Evolutionary conservation across 2,329 filamentous ascomycete genomes (phyloP).

Genomic region (Calonectria crousiana): DNA sequence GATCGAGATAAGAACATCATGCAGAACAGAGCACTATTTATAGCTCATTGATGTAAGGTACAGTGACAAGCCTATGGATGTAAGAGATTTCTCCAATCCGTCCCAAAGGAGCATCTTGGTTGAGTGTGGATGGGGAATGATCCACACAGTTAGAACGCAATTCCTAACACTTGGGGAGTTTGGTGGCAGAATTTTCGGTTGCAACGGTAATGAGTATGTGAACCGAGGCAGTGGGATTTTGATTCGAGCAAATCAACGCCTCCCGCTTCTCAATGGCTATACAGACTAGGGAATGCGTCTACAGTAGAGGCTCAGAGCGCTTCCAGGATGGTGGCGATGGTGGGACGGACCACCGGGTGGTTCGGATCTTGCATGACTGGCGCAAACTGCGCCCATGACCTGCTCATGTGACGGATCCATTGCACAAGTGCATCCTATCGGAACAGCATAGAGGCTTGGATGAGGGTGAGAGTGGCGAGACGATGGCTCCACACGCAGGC

Average conservation of each 20-base stretch:
- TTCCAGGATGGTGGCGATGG: neutral
- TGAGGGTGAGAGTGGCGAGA: neutral
- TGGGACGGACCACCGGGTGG: conserved; percentile 6
- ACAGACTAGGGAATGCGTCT: neutral
- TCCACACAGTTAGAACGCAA: conserved; percentile 5
- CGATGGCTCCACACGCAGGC: neutral
- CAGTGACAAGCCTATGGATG: neutral
- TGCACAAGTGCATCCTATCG: neutral
- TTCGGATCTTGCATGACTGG: conserved; percentile 4
- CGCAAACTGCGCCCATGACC: neutral
- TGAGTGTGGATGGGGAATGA: neutral
- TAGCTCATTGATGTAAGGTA: conserved; percentile 1
- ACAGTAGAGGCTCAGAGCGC: neutral
- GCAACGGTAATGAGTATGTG: neutral
- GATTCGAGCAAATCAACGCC: neutral
- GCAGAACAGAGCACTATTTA: conserved; percentile 1
- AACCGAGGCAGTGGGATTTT: neutral
- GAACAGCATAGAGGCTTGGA: neutral
- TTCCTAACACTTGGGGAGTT: neutral
- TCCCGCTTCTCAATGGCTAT: neutral
- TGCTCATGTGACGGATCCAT: neutral
- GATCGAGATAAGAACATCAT: conserved; percentile 2
- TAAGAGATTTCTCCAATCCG: neutral
- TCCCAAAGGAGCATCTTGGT: neutral
- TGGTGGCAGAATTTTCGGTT: neutral